These are phyloP conservation scores for Thraustochytrium sp. DNA, from an alignment of 352 stramenopile genomes.

Conservation along the genomic window DNA sequence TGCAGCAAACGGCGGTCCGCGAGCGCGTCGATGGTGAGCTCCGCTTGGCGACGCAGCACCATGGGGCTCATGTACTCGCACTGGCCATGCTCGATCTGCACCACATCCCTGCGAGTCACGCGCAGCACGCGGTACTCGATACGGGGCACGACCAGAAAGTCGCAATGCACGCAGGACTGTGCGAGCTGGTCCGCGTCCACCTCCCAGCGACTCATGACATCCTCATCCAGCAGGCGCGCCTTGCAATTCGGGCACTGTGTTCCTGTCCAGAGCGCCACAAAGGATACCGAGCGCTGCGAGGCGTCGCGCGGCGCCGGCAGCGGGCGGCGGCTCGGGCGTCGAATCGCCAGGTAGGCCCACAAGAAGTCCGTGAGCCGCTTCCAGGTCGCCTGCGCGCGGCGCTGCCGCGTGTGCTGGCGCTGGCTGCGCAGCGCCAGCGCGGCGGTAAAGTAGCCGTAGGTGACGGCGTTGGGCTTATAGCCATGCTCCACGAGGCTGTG, in stretches of 20 bases:
- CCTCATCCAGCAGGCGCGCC: conserved; percentile 5
- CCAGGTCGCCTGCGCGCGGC: background rate
- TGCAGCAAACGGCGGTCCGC: background rate
- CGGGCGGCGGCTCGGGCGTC: background rate
- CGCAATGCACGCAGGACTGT: conserved; percentile 11
- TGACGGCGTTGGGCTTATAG: conserved; percentile 19
- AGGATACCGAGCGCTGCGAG: background rate
- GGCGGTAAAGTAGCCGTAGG: conserved; percentile 27
- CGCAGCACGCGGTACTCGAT: background rate
- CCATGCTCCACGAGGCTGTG: conserved; percentile 11
- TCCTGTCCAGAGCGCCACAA: background rate
- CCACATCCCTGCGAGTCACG: background rate
- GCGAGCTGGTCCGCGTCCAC: conserved; percentile 12
- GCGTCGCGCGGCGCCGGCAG: background rate
- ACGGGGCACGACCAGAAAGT: conserved; percentile 22
- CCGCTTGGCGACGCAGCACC: background rate
- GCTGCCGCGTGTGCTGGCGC: background rate
- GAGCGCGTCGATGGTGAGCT: background rate
- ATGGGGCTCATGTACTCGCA: conserved; percentile 41
- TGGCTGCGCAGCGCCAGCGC: background rate
- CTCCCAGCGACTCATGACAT: conserved; percentile 31
- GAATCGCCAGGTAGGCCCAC: conserved; percentile 6
- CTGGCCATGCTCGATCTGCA: background rate
- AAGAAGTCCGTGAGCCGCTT: conserved; percentile 1
- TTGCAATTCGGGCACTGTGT: conserved; percentile 26